Evolutionary conservation across 768 basidiomycete species (phyloP), one percentile per base, ranked within the genome.

Genomic region (Imleria badia): DNA sequence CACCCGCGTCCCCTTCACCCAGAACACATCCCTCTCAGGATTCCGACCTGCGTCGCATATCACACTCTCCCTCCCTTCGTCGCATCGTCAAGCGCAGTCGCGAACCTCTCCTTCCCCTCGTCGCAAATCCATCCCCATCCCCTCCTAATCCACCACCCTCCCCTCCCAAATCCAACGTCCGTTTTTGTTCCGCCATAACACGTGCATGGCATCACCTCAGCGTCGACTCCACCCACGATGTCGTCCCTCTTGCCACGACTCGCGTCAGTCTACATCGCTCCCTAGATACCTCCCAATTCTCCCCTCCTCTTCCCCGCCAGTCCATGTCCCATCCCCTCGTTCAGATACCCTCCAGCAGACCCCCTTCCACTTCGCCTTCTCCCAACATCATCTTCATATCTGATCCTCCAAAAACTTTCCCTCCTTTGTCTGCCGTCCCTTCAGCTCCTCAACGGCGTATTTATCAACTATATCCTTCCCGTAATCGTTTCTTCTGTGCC

Each of bases 401-500:
- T 11, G 49, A 68, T n/a, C 72, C 75, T 12, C 62, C 70, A 2
- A 59, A 63, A 19, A 60, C 60, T 12, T 59, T 60, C 58, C 69
- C 69, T 38, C 72, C 72, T 52, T 69, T 74, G 35, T 72, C 71
- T 43, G 67, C 68, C 22, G 59, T 70, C 10, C 78, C 78, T 30
- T 6, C 51, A 14, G 13, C 44, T 17, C 67, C 69, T 44, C 68
- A 66, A 22, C 60, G 81, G 48, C 81, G 81, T 33, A 83, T 83
- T 48, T 86, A 87, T 69, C 73, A 85, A 58, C 69, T 77, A 19
- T 84, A 91, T 66, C 82, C 85, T 1, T 90, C 90, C 4, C 76
- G 83, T 52, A 94, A 93, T 72, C 75, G 75, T 39, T 96, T 93
- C 73, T 87, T 88, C 66, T 75, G 88, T 51, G 59, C 76, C 1